A percentile compares a stretch with the other conserved stretches of the same genome.
Evolutionary conservation across 1,284 basidiomycete species (phyloP).

Genomic region (Cystobasidium pallidum): DNA sequence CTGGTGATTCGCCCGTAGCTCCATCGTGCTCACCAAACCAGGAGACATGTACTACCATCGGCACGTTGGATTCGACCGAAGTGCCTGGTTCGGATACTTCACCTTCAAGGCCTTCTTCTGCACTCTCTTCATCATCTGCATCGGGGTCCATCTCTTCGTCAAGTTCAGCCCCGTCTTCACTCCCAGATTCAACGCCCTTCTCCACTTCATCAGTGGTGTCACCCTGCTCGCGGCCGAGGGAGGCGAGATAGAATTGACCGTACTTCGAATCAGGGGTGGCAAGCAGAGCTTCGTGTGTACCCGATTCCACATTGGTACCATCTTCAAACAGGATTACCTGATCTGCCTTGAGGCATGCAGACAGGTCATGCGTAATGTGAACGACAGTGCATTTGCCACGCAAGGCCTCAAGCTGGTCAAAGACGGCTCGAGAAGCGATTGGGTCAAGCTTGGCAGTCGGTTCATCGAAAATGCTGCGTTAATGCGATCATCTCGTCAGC

Average conservation of each 20-base stretch:
- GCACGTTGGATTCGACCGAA: background rate
- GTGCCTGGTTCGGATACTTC: background rate
- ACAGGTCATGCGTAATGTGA: constrained; percentile 37
- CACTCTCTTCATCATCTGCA: background rate
- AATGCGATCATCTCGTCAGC: background rate
- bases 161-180: no score
- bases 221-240: constrained; percentile 18
- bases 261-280: constrained; percentile 30
- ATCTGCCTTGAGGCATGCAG: constrained; percentile 38
- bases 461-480: constrained; percentile 39
- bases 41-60: background rate
- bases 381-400: constrained; percentile 35
- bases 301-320: constrained; percentile 26
- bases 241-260: constrained; percentile 28
- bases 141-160: constrained; percentile 4
- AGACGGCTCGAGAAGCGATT: constrained; percentile 27
- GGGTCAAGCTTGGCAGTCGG: constrained; percentile 39
- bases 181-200: no score
- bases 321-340: constrained; percentile 42
- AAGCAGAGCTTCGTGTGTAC: constrained; percentile 34
- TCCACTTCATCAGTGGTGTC: constrained; percentile 1
- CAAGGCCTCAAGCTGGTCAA: constrained; percentile 37
- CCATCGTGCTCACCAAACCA: background rate
- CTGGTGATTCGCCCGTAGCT: background rate
- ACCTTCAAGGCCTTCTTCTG: background rate